Evolutionary conservation across 2,329 filamentous ascomycete genomes (phyloP), one percentile per base, ranked within the genome.

Genomic region (Grosmannia clavigera): DNA sequence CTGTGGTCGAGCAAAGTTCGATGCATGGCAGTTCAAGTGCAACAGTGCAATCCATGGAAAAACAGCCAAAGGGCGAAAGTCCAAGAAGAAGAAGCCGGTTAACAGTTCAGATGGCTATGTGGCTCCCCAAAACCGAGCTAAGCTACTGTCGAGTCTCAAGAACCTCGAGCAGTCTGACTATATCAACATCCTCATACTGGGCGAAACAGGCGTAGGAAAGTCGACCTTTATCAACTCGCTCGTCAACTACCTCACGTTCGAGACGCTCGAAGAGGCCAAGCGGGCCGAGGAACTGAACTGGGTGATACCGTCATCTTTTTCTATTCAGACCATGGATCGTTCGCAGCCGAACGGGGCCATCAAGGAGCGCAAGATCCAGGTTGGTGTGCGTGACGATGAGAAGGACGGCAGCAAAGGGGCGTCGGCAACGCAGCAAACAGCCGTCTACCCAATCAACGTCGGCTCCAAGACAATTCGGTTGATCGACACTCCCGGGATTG

Each of bases 141-240:
- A 58, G 46, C 27, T 61, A 22, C 31, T 33, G 6, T 61, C 60
- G 14, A 60, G 16, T 0, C 59, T 60, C 4, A 40, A 60, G 35
- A 1, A 55, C 6, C 1, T 74, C 2, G 62, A 67, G 19, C 65
- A 66, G 19, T 63, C 64, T 7, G 66, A 72, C 2, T 66, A 71
- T 22, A 58, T 73, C 31, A 78, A 78, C 52, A 75, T 79, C 22
- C 62, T 79, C 29, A 71, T 79, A 5, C 67, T 79, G 0, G 76
- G 76, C 0, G 75, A 78, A 63, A 76, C 76, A 0, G 77, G 76
- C 0, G 76, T 78, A 0, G 76, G 77, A 0, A 79, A 79, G 58
- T 76, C 73, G 1, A 78, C 76, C 0, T 79, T 73, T 51, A 77
- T 79, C 65, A 79, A 78, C 55, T 72, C 75, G 0, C 76, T 78